These are phyloP conservation scores for Byssoonygena ceratinophila DNA, from an alignment of 2,329 filamentous ascomycete genomes.

Conservation along the genomic window DNA sequence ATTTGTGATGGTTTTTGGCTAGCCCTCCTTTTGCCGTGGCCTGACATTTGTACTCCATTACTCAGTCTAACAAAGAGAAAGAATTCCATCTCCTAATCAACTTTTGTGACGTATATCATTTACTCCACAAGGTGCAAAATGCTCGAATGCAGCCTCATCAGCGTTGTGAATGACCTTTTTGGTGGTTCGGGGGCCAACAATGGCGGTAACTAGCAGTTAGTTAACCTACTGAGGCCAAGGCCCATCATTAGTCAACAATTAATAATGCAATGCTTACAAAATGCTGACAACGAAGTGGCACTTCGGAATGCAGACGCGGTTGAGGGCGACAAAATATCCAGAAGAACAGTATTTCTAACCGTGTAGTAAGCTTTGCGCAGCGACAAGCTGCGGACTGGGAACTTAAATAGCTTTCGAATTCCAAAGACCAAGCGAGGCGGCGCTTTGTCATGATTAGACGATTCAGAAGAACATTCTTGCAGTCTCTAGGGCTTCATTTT, in stretches of 20 bases:
- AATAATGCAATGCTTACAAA: conserved; percentile 3
- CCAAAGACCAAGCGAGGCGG: background rate
- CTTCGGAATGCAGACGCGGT: background rate
- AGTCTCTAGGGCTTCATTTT: background rate
- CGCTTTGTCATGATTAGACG: conserved; percentile 6
- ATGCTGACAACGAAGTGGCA: conserved; percentile 2
- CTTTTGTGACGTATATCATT: too few species aligned
- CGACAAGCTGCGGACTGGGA: background rate
- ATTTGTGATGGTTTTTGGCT: too few species aligned
- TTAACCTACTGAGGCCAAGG: background rate
- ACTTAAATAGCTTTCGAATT: background rate
- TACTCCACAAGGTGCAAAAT: too few species aligned
- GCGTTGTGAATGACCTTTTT: too few species aligned
- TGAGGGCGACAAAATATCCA: background rate
- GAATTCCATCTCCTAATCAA: too few species aligned
- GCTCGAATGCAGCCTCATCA: too few species aligned
- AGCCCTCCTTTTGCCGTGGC: too few species aligned
- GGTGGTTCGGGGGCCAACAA: too few species aligned
- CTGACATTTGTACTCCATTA: too few species aligned
- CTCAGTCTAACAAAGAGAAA: too few species aligned
- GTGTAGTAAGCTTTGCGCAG: background rate
- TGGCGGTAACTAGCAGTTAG: too few species aligned
- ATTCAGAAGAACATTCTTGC: background rate
- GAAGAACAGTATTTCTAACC: background rate
- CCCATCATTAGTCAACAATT: background rate